phyloP scores from a whole-genome alignment of 1,284 basidiomycete species.

The Fomitopsis schrenkii region DNA sequence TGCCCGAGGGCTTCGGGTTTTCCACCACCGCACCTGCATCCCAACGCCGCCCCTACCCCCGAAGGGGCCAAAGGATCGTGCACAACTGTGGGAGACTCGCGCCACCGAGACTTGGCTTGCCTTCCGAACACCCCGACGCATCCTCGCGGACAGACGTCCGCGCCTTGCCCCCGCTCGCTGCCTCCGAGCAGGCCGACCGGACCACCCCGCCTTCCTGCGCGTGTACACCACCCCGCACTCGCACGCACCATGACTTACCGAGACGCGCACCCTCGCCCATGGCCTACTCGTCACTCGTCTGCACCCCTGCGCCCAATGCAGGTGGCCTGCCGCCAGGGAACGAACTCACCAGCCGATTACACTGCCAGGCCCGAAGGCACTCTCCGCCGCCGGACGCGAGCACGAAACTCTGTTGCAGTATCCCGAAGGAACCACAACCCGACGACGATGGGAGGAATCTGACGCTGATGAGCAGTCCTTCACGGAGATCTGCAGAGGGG shows the following conservation, averaged over 20 bases:
- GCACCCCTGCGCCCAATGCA: constrained; percentile 10
- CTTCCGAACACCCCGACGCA: constrained; percentile 1
- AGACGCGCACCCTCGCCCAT: constrained; percentile 15
- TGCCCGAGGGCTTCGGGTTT: constrained; percentile 17
- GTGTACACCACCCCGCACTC: constrained; percentile 14
- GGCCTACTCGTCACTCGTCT: constrained; percentile 17
- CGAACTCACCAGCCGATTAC: constrained; percentile 14
- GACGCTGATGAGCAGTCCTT: constrained; percentile 9
- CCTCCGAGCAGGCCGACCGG: constrained; percentile 7
- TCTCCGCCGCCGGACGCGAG: constrained; percentile 18
- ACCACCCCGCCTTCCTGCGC: constrained; percentile 14
- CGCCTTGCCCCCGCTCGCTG: constrained; percentile 18
- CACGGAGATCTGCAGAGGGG: constrained; percentile 7
- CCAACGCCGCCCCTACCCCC: constrained; percentile 12
- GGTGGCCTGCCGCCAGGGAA: constrained; percentile 11
- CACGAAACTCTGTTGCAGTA: constrained; percentile 23
- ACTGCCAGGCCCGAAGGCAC: constrained; percentile 12
- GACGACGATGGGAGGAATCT: constrained; percentile 20
- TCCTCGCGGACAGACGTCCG: constrained; percentile 12
- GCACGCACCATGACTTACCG: constrained; percentile 4
- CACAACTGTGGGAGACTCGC: constrained; percentile 15
- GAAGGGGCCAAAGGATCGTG: constrained; percentile 7
- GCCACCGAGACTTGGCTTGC: constrained; percentile 12
- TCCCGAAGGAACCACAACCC: constrained; percentile 25
- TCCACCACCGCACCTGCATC: constrained; percentile 11